A percentile compares a stretch with the other conserved stretches of the same genome.
These are phyloP conservation scores for Crotalaria pallida DNA, from an alignment of 306 rosid genomes.

Conservation along the genomic window DNA sequence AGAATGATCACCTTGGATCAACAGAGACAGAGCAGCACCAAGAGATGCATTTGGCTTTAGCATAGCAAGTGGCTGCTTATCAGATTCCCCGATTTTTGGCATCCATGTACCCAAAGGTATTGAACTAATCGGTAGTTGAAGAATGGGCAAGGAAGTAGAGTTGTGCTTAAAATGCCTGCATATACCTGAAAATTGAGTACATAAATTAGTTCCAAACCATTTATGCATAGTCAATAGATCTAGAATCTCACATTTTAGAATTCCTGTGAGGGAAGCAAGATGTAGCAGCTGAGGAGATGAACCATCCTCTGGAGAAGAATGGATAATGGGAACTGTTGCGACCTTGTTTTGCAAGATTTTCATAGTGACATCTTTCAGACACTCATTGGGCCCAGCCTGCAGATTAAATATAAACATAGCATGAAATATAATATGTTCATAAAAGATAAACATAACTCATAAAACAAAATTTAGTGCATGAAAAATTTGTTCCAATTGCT, in stretches of 20 bases:
- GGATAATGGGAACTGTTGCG: constrained; percentile 47
- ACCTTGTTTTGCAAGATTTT: constrained; percentile 56
- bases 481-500: neutral
- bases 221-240: neutral
- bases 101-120: constrained; percentile 61
- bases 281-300: constrained; percentile 53
- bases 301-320: constrained; percentile 35
- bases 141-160: constrained; percentile 53
- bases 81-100: constrained; percentile 44
- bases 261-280: constrained; percentile 50
- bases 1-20: constrained; percentile 49
- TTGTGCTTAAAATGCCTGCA: constrained; percentile 58
- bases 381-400: constrained; percentile 58
- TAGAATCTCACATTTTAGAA: constrained; percentile 47
- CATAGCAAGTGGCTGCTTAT: constrained; percentile 38
- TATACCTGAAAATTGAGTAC: constrained; percentile 47
- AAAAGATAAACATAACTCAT: neutral
- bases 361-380: constrained; percentile 53
- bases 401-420: constrained; percentile 12
- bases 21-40: constrained; percentile 40
- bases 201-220: constrained; percentile 32
- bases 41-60: constrained; percentile 48
- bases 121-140: constrained; percentile 49
- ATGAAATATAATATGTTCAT: constrained; percentile 8
- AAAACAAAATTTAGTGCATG: neutral